A percentile compares a stretch with the other conserved stretches of the same genome.
Evolutionary conservation across 164 flowering plant genomes (phyloP).

Genomic region (Stephania cephalantha): DNA sequence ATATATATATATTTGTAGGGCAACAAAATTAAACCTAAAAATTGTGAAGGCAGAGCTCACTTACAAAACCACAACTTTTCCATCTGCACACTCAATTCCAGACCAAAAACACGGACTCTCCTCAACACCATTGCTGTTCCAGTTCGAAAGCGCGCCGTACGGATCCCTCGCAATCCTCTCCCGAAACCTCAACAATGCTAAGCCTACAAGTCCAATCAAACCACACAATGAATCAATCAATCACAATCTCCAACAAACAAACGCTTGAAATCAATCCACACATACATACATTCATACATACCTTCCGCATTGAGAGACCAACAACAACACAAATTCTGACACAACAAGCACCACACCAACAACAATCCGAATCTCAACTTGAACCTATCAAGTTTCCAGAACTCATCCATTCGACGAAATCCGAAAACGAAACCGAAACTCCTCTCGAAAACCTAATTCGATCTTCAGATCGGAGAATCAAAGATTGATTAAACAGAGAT

Average conservation of each 20-base stretch:
- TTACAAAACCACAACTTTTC: conserved; percentile 54
- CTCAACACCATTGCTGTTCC: conserved; percentile 38
- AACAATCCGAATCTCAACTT: neutral
- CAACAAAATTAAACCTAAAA: neutral
- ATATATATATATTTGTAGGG: no score
- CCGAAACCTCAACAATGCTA: conserved; percentile 44
- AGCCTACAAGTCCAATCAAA: conserved; percentile 28
- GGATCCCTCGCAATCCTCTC: conserved; percentile 52
- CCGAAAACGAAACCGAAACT: neutral
- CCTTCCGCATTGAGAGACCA: conserved; percentile 6
- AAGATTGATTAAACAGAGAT: neutral
- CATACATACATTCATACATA: neutral
- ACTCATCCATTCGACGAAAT: conserved; percentile 1
- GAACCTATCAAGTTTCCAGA: neutral
- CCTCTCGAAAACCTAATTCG: neutral
- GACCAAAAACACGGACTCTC: conserved; percentile 53
- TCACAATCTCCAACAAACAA: neutral
- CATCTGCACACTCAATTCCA: conserved; percentile 59
- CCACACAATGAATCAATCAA: neutral
- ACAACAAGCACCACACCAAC: neutral
- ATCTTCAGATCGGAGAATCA: neutral
- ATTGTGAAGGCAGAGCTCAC: conserved; percentile 17
- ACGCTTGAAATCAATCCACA: neutral
- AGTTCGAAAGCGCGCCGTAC: conserved; percentile 44
- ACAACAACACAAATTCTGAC: conserved; percentile 2